A percentile compares a stretch with the other conserved stretches of the same genome.
Conservation (phyloP, 2,329 filamentous ascomycete species). For the Venturia oleaginea region DNA sequence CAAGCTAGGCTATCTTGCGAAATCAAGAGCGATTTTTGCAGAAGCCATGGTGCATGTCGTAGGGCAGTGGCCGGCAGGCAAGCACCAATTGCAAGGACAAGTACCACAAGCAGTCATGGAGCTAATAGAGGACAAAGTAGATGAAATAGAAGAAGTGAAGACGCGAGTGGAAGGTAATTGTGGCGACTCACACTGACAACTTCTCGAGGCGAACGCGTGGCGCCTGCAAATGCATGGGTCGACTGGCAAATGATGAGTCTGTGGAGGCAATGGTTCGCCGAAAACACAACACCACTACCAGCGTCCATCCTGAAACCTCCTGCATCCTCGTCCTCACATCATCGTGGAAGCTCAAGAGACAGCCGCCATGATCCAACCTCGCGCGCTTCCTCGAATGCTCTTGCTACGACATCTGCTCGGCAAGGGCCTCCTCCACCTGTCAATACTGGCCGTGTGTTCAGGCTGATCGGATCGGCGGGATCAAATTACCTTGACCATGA, state of each 20-base stretch:
- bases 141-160: conserved; percentile 79
- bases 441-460: conserved; percentile 64
- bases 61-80: conserved; percentile 80
- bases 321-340: conserved; percentile 18
- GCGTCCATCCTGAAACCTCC: conserved; percentile 40
- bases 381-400: conserved; percentile 8
- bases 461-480: conserved; percentile 59
- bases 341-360: conserved; percentile 10
- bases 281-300: conserved; percentile 71
- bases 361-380: conserved; percentile 5
- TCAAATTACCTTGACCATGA: conserved; percentile 68
- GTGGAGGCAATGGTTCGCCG: conserved; percentile 88
- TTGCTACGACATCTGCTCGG: background rate
- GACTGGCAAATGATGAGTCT: conserved; percentile 84
- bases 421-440: conserved; percentile 19
- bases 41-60: conserved; percentile 89
- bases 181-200: conserved; percentile 75
- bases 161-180: conserved; percentile 67
- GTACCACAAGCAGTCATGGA: conserved; percentile 72
- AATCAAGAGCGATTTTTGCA: conserved; percentile 65
- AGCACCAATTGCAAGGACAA: conserved; percentile 64
- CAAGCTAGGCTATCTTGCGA: conserved; percentile 76
- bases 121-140: conserved; percentile 89
- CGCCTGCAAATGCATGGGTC: conserved; percentile 68
- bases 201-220: conserved; percentile 71